Conservation (phyloP, 164 flowering plant species). For the Brasenia schreberi region DNA sequence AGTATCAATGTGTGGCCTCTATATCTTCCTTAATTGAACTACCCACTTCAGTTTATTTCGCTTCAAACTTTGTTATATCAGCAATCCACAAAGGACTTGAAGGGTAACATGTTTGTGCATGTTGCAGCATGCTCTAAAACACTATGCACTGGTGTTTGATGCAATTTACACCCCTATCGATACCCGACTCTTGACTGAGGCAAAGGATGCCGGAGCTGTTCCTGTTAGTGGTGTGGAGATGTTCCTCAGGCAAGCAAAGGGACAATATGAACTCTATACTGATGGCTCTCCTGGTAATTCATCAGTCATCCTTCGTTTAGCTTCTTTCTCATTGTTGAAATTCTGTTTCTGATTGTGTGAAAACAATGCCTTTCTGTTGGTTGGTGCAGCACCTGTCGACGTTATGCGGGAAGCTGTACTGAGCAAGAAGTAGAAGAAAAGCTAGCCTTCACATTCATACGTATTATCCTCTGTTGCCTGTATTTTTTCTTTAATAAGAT, state of each 20-base stretch:
- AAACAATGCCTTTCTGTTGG: neutral
- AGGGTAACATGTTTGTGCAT: neutral
- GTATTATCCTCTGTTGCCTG: neutral
- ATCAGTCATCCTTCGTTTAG: neutral
- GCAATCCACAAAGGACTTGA: neutral
- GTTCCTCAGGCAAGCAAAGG: conserved; percentile 88
- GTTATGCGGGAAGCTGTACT: neutral
- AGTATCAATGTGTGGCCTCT: too few species aligned
- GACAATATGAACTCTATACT: conserved; percentile 75
- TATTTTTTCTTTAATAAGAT: neutral
- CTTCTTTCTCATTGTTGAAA: neutral
- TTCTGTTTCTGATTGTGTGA: neutral
- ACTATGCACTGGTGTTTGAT: conserved; percentile 75
- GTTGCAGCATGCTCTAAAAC: conserved; percentile 49
- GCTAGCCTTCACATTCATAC: neutral
- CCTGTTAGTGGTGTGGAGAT: conserved; percentile 70
- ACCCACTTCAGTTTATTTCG: too few species aligned
- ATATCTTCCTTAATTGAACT: too few species aligned
- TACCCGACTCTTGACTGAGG: conserved; percentile 80
- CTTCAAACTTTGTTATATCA: neutral
- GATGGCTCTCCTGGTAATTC: conserved; percentile 18
- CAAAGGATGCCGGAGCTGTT: conserved; percentile 61
- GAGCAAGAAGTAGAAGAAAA: neutral
- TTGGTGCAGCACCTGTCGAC: neutral
- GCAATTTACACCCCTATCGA: conserved; percentile 88